Percentiles rank a stretch among this genome's conserved stretches.
Conservation (phyloP, 345 rosid species). For the Camelina hispida region DNA sequence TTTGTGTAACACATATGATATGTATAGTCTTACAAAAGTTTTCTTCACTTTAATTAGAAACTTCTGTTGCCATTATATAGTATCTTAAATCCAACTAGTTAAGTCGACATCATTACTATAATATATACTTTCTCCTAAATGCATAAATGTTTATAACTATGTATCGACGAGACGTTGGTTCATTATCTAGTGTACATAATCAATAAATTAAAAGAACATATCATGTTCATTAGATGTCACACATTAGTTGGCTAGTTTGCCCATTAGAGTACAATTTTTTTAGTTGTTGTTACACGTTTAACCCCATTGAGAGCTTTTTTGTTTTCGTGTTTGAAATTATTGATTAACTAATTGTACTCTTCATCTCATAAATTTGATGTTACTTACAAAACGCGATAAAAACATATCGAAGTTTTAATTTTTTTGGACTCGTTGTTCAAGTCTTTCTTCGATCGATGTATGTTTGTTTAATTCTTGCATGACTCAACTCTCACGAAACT, state of each 20-base stretch:
- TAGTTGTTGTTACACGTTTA: too few relatives aligned
- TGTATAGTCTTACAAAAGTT: constrained; percentile 19
- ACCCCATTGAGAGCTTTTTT: too few relatives aligned
- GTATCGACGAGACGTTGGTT: constrained; percentile 7
- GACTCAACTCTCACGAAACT: not conserved
- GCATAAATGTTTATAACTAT: constrained; percentile 14
- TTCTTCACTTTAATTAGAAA: constrained; percentile 19
- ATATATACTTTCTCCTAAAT: not conserved
- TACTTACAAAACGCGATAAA: too few relatives aligned
- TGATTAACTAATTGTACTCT: too few relatives aligned
- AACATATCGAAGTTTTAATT: too few relatives aligned
- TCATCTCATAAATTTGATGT: too few relatives aligned
- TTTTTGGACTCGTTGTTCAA: not conserved
- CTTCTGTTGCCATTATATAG: constrained; percentile 9
- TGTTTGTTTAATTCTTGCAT: not conserved
- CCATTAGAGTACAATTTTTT: not conserved
- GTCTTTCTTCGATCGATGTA: not conserved
- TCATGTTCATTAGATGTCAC: constrained; percentile 16
- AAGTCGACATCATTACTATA: constrained; percentile 1
- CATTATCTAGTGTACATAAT: not conserved
- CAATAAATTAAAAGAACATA: not conserved
- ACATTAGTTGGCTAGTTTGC: too few relatives aligned
- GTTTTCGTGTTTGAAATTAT: too few relatives aligned
- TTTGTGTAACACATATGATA: constrained; percentile 14
- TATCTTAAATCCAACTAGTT: constrained; percentile 1